Evolutionary conservation across 2,329 filamentous ascomycete species (phyloP).

Genomic region (Fusarium staphyleae): DNA sequence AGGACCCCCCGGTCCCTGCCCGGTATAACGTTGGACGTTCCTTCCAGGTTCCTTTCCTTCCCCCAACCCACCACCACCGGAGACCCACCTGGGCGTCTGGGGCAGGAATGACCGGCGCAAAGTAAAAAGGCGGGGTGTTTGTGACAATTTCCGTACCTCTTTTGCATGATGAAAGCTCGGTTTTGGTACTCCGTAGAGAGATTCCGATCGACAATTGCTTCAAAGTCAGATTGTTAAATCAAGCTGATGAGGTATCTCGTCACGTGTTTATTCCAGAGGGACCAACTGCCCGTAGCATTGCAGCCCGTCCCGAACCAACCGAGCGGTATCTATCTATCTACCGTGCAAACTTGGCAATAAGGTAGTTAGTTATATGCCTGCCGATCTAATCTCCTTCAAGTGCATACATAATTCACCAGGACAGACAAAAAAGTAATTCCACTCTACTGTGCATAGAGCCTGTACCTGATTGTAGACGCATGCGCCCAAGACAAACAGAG

Average conservation of each 20-base stretch:
- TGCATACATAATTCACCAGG: no score
- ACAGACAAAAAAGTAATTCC: no score
- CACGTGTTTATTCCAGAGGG: no score
- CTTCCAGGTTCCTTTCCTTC: no score
- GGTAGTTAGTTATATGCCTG: no score
- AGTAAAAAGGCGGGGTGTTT: neutral
- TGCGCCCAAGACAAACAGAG: conserved; percentile 12
- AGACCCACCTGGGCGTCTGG: conserved; percentile 7
- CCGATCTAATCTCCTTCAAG: neutral
- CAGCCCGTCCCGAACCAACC: neutral
- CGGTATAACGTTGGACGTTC: conserved; percentile 1
- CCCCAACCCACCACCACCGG: conserved; percentile 9
- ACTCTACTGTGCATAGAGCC: no score
- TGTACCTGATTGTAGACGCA: neutral
- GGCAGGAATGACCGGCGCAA: neutral
- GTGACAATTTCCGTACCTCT: no score
- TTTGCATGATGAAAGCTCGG: no score
- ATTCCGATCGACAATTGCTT: neutral
- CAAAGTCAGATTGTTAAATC: no score
- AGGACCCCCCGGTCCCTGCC: conserved; percentile 15
- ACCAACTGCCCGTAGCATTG: neutral
- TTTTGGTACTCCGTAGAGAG: no score
- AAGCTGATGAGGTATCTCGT: no score
- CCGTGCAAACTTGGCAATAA: no score
- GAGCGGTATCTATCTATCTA: neutral